Conservation (phyloP, 169 alveolate species). For the Babesia bovis region DNA sequence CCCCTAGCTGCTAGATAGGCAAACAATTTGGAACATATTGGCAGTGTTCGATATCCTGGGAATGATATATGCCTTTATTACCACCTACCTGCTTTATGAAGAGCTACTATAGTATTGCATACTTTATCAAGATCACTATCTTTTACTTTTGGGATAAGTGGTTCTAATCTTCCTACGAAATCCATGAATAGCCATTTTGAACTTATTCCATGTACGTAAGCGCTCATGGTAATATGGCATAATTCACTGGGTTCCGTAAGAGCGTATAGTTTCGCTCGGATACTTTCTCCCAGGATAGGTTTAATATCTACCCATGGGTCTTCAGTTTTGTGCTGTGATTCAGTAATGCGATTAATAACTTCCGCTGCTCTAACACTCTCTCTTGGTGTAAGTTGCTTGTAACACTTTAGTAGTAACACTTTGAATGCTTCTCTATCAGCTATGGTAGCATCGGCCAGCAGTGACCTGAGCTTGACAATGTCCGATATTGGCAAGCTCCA, state of each 20-base stretch:
- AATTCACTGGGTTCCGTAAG: slow-evolving; percentile 49
- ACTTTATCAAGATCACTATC: slow-evolving; percentile 16
- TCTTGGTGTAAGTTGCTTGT: slow-evolving; percentile 21
- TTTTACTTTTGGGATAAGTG: slow-evolving; percentile 12
- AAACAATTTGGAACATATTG: slow-evolving; percentile 13
- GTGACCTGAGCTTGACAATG: slow-evolving; percentile 24
- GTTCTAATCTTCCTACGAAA: slow-evolving; percentile 51
- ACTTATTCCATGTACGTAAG: slow-evolving; percentile 2
- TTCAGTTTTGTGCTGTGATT: not conserved
- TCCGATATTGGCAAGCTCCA: slow-evolving; percentile 1
- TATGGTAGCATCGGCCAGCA: not conserved
- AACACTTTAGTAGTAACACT: slow-evolving; percentile 1
- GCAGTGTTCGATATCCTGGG: slow-evolving; percentile 22
- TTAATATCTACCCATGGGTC: not conserved
- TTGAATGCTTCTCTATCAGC: not conserved
- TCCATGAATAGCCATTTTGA: slow-evolving; percentile 25
- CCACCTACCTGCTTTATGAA: slow-evolving; percentile 44
- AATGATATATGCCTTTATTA: not conserved
- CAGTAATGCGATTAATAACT: not conserved
- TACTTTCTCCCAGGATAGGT: not conserved
- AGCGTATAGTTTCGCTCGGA: slow-evolving; percentile 53
- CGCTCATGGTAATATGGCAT: slow-evolving; percentile 14
- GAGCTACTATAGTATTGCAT: slow-evolving; percentile 28
- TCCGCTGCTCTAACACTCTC: slow-evolving; percentile 43
- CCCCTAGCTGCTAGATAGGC: slow-evolving; percentile 19